phyloP scores from a whole-genome alignment of 2,329 filamentous ascomycete genomes.

The Alternaria tenuissima region DNA sequence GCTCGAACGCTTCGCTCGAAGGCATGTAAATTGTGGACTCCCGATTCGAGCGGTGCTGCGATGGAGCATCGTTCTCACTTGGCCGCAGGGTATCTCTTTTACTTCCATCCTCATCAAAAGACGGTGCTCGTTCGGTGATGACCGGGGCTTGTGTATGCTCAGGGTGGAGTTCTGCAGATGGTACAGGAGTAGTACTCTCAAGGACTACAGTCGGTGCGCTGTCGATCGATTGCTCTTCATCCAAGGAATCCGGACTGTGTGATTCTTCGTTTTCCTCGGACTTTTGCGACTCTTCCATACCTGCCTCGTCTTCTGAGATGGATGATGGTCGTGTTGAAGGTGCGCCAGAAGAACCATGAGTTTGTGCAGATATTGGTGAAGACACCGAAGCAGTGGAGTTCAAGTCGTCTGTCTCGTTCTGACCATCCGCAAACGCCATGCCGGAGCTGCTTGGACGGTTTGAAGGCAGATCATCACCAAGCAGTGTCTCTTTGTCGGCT shows the following conservation, averaged over 20 bases:
- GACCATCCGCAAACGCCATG: constrained; percentile 59
- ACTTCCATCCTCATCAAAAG: constrained; percentile 18
- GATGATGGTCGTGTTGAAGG: constrained; percentile 52
- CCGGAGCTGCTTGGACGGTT: constrained; percentile 58
- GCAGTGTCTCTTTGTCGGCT: constrained; percentile 22
- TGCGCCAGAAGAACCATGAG: constrained; percentile 47
- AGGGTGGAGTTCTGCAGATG: constrained; percentile 30
- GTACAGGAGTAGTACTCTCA: constrained; percentile 37
- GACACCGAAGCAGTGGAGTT: constrained; percentile 47
- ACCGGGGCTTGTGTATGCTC: constrained; percentile 12
- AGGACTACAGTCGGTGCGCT: constrained; percentile 49
- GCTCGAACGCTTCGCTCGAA: constrained; percentile 22
- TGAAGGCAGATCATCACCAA: constrained; percentile 23
- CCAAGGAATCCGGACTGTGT: constrained; percentile 26
- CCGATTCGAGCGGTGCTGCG: constrained; percentile 39
- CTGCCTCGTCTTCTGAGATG: constrained; percentile 49
- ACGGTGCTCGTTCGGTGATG: constrained; percentile 15
- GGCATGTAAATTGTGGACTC: constrained; percentile 46
- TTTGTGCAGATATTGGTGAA: constrained; percentile 51
- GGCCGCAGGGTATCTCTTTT: constrained; percentile 29
- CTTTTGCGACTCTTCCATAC: constrained; percentile 29
- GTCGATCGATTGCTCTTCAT: constrained; percentile 44
- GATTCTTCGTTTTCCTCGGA: constrained; percentile 19
- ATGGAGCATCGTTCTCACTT: constrained; percentile 22
- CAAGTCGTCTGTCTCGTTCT: constrained; percentile 45